These are phyloP conservation scores for Boletus huronensis DNA, from an alignment of 768 basidiomycete species.

Conservation along the genomic window DNA sequence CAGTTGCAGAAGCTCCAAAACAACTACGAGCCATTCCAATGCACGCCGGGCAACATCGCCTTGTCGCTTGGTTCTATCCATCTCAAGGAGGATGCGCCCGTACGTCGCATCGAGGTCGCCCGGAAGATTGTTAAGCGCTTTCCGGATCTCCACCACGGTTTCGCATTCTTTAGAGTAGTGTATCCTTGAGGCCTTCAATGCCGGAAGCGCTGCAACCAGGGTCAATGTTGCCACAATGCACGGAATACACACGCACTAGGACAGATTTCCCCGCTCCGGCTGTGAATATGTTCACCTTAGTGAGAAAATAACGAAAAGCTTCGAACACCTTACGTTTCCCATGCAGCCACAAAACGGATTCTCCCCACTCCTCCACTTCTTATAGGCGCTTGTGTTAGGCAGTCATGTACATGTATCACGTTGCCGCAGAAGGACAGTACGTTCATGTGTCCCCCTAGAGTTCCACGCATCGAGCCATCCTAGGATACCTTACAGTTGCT, in stretches of 20 bases:
- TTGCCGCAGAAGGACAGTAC: not conserved
- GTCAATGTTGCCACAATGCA: not conserved
- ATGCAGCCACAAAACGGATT: not conserved
- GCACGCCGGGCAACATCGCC: not conserved
- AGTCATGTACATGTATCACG: not conserved
- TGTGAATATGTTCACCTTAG: not conserved
- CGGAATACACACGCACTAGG: not conserved
- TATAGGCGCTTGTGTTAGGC: not conserved
- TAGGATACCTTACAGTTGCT: not conserved
- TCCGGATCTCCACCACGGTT: not conserved
- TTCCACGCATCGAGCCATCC: not conserved
- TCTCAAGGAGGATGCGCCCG: not conserved
- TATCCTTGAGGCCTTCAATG: not conserved
- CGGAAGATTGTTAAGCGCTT: slow-evolving; percentile 3
- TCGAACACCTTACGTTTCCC: not conserved
- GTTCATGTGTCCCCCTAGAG: not conserved
- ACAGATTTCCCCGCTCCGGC: not conserved
- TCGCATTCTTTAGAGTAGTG: not conserved
- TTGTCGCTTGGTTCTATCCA: not conserved
- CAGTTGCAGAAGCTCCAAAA: not conserved
- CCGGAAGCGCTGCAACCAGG: not conserved
- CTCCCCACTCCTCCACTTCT: not conserved
- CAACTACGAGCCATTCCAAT: slow-evolving; percentile 2
- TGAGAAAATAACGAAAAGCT: not conserved
- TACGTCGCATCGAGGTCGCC: slow-evolving; percentile 1